Evolutionary conservation across 306 rosid species (phyloP).

Genomic region (apple (Malus domestica)): ASM211411v1 NC_041797.1:33146501-33147000

Average conservation of each 20-base stretch:
- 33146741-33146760: neutral
- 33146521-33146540: constrained; percentile 77
- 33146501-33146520: constrained; percentile 77
- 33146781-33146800: neutral
- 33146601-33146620: constrained; percentile 95
- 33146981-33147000: constrained; percentile 92
- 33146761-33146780: neutral
- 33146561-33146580: constrained; percentile 91
- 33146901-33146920: neutral
- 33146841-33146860: neutral
- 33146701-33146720: neutral
- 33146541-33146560: constrained; percentile 63
- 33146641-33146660: constrained; percentile 76
- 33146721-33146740: neutral
- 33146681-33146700: neutral
- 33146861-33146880: neutral
- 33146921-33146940: neutral
- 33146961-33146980: constrained; percentile 82
- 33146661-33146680: constrained; percentile 46
- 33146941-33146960: neutral
- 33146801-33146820: neutral
- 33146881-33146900: neutral
- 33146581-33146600: constrained; percentile 91
- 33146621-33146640: constrained; percentile 96
- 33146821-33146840: neutral